Conservation (phyloP, 1,284 basidiomycete genomes). For the Papiliotrema flavescens region DNA sequence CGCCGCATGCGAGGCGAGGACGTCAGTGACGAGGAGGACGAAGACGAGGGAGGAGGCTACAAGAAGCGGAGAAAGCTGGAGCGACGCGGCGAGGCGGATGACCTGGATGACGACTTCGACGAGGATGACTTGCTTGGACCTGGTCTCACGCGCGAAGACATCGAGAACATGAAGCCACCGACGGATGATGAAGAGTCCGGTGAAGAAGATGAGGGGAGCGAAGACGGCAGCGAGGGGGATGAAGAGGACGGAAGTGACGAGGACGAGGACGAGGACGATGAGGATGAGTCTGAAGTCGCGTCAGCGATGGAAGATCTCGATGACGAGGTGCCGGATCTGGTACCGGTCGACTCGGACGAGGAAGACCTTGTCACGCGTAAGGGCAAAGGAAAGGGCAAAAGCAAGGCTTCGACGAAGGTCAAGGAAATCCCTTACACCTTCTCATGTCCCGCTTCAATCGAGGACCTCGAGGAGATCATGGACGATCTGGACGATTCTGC, state of each 20-base stretch:
- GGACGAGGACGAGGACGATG: conserved; percentile 31
- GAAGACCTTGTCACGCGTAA: conserved; percentile 21
- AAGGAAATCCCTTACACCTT: conserved; percentile 88
- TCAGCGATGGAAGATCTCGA: conserved; percentile 34
- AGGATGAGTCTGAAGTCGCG: conserved; percentile 45
- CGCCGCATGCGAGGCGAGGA: conserved; percentile 84
- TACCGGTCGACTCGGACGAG: conserved; percentile 37
- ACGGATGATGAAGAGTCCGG: conserved; percentile 39
- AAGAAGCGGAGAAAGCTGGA: conserved; percentile 49
- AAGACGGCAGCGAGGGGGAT: conserved; percentile 33
- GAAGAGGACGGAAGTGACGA: conserved; percentile 39
- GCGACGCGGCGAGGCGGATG: conserved; percentile 65
- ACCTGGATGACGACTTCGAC: conserved; percentile 85
- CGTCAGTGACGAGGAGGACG: conserved; percentile 60
- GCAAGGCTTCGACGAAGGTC: conserved; percentile 55
- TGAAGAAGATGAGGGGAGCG: conserved; percentile 31
- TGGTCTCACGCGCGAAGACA: conserved; percentile 52
- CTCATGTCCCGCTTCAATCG: conserved; percentile 78
- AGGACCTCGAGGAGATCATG: conserved; percentile 81
- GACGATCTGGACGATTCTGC: conserved; percentile 66
- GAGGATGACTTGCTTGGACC: conserved; percentile 53
- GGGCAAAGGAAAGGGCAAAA: conserved; percentile 41
- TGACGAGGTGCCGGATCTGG: conserved; percentile 30
- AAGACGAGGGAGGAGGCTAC: conserved; percentile 39
- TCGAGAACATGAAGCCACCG: conserved; percentile 37